Conservation (phyloP, 164 flowering plant genomes). For the Hamamelis virginiana region DNA sequence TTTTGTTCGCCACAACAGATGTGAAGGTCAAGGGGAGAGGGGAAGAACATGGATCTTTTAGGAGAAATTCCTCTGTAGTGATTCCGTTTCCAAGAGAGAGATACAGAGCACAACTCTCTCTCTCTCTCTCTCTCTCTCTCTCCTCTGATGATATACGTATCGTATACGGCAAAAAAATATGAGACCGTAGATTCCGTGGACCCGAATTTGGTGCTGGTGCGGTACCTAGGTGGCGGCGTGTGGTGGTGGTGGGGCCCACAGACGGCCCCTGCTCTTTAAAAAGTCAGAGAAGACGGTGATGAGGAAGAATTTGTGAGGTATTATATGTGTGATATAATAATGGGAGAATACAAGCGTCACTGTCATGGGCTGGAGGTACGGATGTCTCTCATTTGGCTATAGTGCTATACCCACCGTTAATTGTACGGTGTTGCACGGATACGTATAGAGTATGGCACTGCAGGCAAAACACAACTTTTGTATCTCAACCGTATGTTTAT, state of each 20-base stretch:
- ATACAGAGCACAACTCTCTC: background rate
- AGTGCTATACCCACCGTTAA: no score
- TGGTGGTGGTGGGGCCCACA: conserved; percentile 14
- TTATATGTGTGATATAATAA: background rate
- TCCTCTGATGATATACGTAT: conserved; percentile 3
- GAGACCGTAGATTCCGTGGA: conserved; percentile 20
- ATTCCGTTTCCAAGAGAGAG: background rate
- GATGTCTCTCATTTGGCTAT: no score
- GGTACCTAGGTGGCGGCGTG: background rate
- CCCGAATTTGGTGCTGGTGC: conserved; percentile 11
- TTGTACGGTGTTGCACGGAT: background rate
- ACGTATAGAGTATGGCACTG: no score
- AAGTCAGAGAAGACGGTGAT: conserved; percentile 21
- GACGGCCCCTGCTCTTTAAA: background rate
- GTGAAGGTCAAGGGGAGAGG: background rate
- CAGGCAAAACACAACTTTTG: no score
- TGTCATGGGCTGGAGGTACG: conserved; percentile 17
- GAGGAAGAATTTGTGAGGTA: background rate
- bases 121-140: no score
- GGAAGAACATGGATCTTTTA: no score
- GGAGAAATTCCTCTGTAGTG: no score
- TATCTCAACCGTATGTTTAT: no score
- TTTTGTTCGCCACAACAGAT: no score
- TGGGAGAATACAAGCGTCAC: conserved; percentile 17
- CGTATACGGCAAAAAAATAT: background rate